Percentiles rank a stretch among this genome's conserved stretches.
phyloP scores from a whole-genome alignment of 768 basidiomycete species.

The Albatrellus ellisii region DNA sequence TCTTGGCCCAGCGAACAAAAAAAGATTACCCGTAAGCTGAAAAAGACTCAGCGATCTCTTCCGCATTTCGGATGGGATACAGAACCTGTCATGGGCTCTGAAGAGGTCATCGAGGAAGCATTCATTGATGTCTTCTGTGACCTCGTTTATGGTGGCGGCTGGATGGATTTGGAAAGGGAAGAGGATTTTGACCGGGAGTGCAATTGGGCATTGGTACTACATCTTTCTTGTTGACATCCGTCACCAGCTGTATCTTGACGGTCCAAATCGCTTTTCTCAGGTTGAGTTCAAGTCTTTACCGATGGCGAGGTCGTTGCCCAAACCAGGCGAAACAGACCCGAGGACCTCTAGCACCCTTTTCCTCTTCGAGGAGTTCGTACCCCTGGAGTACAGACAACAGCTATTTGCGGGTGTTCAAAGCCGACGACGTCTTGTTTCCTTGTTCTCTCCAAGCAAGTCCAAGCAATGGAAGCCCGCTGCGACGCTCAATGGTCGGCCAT shows the following conservation, averaged over 20 bases:
- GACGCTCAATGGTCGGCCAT: slow-evolving; percentile 71
- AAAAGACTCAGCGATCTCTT: slow-evolving; percentile 69
- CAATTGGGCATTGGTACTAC: slow-evolving; percentile 82
- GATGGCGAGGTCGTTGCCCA: slow-evolving; percentile 16
- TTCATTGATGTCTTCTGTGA: slow-evolving; percentile 85
- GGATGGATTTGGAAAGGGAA: slow-evolving; percentile 64
- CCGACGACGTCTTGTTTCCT: slow-evolving; percentile 48
- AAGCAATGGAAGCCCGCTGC: slow-evolving; percentile 70
- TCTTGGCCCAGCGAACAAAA: slow-evolving; percentile 65
- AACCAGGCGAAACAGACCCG: slow-evolving; percentile 37
- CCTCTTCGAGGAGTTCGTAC: slow-evolving; percentile 91
- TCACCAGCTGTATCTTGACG: background rate
- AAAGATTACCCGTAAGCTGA: slow-evolving; percentile 65
- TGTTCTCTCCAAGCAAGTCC: slow-evolving; percentile 41
- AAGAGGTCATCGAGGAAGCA: slow-evolving; percentile 80
- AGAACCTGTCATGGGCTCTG: slow-evolving; percentile 60
- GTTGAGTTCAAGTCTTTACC: slow-evolving; percentile 82
- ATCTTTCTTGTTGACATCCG: background rate
- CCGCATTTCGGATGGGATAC: slow-evolving; percentile 93
- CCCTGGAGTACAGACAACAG: slow-evolving; percentile 72
- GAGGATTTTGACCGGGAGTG: slow-evolving; percentile 76
- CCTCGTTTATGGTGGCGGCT: slow-evolving; percentile 69
- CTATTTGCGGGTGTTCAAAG: slow-evolving; percentile 40
- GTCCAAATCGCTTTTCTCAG: too few species aligned
- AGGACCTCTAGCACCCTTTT: slow-evolving; percentile 62